Base-by-base conservation (phyloP, 2,329 filamentous ascomycete genomes). In the Fusarium sp. region DNA sequence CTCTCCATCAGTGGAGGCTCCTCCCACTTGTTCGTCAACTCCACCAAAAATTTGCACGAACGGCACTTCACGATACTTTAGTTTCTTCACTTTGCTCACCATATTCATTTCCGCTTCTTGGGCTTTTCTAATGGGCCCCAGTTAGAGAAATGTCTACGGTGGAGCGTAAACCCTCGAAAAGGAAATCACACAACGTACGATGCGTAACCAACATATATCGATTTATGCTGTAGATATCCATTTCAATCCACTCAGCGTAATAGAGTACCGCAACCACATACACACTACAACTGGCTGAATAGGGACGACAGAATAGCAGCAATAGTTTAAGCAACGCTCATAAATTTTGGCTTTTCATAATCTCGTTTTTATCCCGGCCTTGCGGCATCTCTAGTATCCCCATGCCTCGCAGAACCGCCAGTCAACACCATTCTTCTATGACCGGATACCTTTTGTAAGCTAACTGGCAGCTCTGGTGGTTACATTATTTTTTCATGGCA, bases 301-400 rank as follows among this genome's bases (percentile, higher is more conserved):
- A 37, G 25, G 23, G 20, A 46, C 35, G 44, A 54, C 20, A 19
- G 27, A 37, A n/a, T 35, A 40, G 23, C n/a, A 43, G 25, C 43
- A 67, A 62, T 35, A 35, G 25, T 32, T 37, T 13, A 62, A 41
- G 41, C 57, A 62, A 66, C 52, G 51, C 61, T 69, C 35, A 41
- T 63, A 40, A 56, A 54, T 67, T 68, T 52, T 56, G n/a, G 19
- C 27, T 48, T 67, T 57, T 66, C 62, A 44, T 57, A 32, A 60
- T 51, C 43, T 62, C 52, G 89, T 91, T 69, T 85, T 94, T 25
- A 79, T 93, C 1, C 92, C 2, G 87, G 86, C 0, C 78, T 95
- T 14, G 82, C 87, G 27, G 75, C 78, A 39, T 83, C 87, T 6
- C 82, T 9, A 64, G 88, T 48, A 93, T 94, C 46, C 91, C 0